Evolutionary conservation across 306 rosid genomes (phyloP).

Genomic region (Prunus mume): DNA sequence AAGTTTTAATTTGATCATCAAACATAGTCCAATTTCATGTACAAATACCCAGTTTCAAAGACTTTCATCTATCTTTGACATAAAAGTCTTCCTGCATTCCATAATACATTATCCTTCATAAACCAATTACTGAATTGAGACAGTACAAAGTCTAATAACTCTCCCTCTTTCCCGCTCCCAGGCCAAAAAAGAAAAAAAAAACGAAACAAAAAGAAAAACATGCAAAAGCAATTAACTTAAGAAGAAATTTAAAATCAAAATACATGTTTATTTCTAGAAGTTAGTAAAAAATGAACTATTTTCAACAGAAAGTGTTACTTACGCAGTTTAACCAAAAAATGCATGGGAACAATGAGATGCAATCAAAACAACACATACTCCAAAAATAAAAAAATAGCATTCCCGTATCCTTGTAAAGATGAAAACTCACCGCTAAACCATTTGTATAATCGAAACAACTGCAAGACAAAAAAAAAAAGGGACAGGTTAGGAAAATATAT

Average conservation of each 20-base stretch:
- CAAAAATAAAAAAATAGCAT: slow-evolving; percentile 1
- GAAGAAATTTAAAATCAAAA: no score
- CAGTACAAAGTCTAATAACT: no score
- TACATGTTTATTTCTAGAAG: not conserved
- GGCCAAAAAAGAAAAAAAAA: no score
- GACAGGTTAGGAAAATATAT: slow-evolving; percentile 23
- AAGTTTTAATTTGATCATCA: no score
- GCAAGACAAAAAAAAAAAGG: slow-evolving; percentile 27
- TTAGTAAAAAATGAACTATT: not conserved
- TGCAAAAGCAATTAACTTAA: not conserved
- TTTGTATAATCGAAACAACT: slow-evolving; percentile 97
- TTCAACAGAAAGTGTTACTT: not conserved
- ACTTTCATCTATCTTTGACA: no score
- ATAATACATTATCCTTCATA: no score
- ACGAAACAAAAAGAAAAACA: not conserved
- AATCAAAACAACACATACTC: not conserved
- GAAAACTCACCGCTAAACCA: slow-evolving; percentile 80
- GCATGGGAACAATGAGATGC: slow-evolving; percentile 10
- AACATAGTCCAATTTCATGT: no score
- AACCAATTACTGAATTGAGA: no score
- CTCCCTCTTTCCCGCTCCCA: no score
- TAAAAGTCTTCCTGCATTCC: no score
- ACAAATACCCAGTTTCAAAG: no score
- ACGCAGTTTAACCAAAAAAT: not conserved
- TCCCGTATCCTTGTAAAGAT: slow-evolving; percentile 1